Evolutionary conservation across 208 protist genomes (phyloP), one percentile per base, ranked within the genome.

Genomic region (Crithidia sp.): DNA sequence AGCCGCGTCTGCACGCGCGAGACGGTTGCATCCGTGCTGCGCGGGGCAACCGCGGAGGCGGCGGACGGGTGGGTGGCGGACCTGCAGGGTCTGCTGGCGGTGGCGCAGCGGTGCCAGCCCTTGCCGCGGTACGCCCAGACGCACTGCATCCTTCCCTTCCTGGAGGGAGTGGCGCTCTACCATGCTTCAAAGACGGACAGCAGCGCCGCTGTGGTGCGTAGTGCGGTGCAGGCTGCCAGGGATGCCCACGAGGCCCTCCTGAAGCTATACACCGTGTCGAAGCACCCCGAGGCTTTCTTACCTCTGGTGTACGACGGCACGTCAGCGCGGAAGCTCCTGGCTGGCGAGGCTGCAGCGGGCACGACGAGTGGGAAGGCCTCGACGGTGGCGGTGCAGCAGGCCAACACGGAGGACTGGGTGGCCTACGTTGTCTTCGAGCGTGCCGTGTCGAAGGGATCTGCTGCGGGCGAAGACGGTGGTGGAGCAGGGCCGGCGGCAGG

Each of bases 361-460:
- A 50, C 61, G 7, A 58, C 47, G 5, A 64, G 39, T 10, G 70
- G 66, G 7, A 81, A 74, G 60, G 74, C 73, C 5, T 81, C 68
- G 7, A 57, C 49, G 39, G 44, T 37, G 7, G 68, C 55, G 28
- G 71, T 82, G 45, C 71, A 71, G 37, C 67, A 80, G 60, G 19
- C 78, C 9, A 95, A 92, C 72, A 75, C 85, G 6, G 70, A 62
- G 39, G 91, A 95, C 65, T 95, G 91, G 89, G 61, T 83, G 2
- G 52, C 72, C 17, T 89, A 90, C 71, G 81, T 92, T 10, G 54
- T 56, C 10, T 95, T 95, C 61, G 91, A 95, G 74, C 84, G 88
- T 19, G 55, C 76, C 9, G 79, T 95, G 37, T 81, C 88, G n/a
- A 86, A 83, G 60, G 60, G 91, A 95, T 64, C 68, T 95, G 76